Evolutionary conservation across 1,139 yeast species (phyloP), one percentile per base, ranked within the genome.

Genomic region (Kluyveromyces sp.): DNA sequence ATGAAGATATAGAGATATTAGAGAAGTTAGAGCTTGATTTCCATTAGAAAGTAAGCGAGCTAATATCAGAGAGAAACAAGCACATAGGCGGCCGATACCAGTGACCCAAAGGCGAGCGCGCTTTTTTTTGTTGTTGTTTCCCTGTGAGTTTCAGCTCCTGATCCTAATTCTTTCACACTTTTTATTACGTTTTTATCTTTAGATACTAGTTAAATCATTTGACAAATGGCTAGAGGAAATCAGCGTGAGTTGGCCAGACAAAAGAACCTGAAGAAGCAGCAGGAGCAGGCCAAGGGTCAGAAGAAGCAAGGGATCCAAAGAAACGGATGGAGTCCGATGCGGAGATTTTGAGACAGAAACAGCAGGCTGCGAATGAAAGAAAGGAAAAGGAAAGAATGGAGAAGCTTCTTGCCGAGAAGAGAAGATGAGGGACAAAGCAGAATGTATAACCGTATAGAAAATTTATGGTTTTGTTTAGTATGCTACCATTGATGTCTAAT

Each of bases 231-330:
- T 45, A 79, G 98, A 73, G 98, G 98, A 32, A 92, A 92, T 68
- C 97, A 92, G 69, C 78, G 98, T 66, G 98, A 92, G 44, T 77
- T 86, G 59, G 97, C 97, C 30, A 78, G 98, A 63, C 89, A 83
- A 50, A 90, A 87, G 70, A 88, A 87, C 68, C 66, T 71, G 63
- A 92, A 90, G 72, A 90, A 90, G 68, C 83, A 77, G 61, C 78
- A 77, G 56, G 84, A 79, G 38, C 73, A 73, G 3, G 68, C 70
- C 29, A 81, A 83, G 64, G 73, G 70, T 58, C 77, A 75, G 64
- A 87, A 88, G 73, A 79, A 78, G 61, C 74, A 70, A 4, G 97
- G 30, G 96, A 88, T 61, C 92, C 95, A 38, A 73, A 74, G 53
- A 85, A 87, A 65, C 74, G 96, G 61, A 77, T 82, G 81, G 96